Conservation (phyloP, 495 filamentous ascomycete species). For the Penicillium paradoxum region DNA sequence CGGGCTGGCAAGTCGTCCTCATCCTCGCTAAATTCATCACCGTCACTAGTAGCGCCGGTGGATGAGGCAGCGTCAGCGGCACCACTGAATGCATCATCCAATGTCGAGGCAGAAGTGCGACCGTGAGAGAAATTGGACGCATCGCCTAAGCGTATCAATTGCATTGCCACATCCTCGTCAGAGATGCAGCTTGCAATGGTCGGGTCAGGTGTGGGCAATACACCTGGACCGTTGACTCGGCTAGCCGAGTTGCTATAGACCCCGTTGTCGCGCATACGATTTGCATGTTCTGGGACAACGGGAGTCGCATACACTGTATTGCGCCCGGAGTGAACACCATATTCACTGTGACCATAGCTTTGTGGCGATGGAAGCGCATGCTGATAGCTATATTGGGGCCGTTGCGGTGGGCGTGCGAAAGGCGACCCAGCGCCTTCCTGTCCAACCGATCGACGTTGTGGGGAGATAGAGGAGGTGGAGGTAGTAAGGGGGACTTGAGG, state of each 20-base stretch:
- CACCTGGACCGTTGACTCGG: conserved; percentile 45
- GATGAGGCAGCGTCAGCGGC: conserved; percentile 83
- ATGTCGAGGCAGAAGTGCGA: conserved; percentile 86
- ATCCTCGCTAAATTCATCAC: conserved; percentile 71
- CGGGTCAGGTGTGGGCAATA: conserved; percentile 87
- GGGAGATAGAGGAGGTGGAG: conserved; percentile 88
- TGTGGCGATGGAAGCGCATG: conserved; percentile 75
- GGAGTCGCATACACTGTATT: conserved; percentile 47
- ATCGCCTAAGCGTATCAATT: conserved; percentile 92
- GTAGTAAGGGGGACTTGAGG: conserved; percentile 84
- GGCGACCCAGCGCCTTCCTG: conserved; percentile 59
- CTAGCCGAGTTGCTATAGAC: conserved; percentile 36
- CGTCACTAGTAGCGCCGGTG: conserved; percentile 71
- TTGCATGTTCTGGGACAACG: conserved; percentile 54
- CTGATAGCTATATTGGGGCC: conserved; percentile 61
- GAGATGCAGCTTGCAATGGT: conserved; percentile 93
- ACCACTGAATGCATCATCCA: conserved; percentile 87
- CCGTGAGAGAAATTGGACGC: conserved; percentile 84
- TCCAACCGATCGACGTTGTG: conserved; percentile 67
- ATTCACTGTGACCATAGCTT: conserved; percentile 58
- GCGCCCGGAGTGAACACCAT: conserved; percentile 35
- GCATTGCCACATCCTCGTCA: conserved; percentile 94
- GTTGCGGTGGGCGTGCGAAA: conserved; percentile 65
- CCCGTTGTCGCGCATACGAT: conserved; percentile 57
- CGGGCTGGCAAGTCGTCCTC: conserved; percentile 59